phyloP scores from a whole-genome alignment of 139 green algal species.

The Marvania coccoides region DNA sequence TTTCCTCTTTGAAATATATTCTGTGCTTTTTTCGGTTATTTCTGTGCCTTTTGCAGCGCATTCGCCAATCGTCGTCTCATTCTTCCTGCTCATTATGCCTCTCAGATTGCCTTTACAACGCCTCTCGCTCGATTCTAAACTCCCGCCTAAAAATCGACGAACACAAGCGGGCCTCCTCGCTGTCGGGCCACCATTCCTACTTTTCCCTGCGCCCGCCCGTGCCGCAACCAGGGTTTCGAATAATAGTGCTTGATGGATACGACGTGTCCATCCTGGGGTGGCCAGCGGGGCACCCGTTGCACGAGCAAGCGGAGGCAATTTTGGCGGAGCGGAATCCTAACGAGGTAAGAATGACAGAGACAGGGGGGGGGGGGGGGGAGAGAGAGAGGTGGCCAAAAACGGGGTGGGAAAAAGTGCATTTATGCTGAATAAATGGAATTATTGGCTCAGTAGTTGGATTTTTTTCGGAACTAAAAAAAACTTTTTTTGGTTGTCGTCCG shows the following conservation, averaged over 20 bases:
- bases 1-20: no score
- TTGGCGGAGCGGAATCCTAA: constrained; percentile 58
- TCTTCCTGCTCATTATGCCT: no score
- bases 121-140: constrained; percentile 31
- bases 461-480: no score
- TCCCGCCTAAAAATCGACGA: constrained; percentile 2
- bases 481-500: background rate
- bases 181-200: constrained; percentile 27
- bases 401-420: no score
- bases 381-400: no score
- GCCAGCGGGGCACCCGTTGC: constrained; percentile 35
- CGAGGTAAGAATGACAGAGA: constrained; percentile 27
- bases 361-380: no score
- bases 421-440: no score
- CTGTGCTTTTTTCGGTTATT: no score
- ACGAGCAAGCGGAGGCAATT: constrained; percentile 36
- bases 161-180: background rate
- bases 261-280: constrained; percentile 57
- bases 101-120: constrained; percentile 77
- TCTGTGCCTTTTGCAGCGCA: no score
- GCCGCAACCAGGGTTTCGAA: constrained; percentile 41
- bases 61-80: no score
- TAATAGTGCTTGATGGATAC: constrained; percentile 76
- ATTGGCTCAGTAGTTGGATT: no score
- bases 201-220: constrained; percentile 39